Evolutionary conservation across 345 rosid genomes (phyloP).

Genomic region (Angophora floribunda): DNA sequence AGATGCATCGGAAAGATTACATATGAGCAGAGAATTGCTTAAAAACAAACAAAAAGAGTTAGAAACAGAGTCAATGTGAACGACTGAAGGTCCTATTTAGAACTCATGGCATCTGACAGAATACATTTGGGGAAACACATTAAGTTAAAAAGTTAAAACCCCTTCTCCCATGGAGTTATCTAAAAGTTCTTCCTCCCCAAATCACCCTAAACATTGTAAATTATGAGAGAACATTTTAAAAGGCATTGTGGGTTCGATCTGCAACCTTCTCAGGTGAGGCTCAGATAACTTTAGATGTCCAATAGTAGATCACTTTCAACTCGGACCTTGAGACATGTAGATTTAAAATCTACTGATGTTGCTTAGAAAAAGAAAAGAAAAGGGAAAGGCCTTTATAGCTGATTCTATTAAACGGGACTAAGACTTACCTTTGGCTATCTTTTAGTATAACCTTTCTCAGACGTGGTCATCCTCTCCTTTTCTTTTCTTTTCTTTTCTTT

Average conservation of each 20-base stretch:
- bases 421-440: too few relatives aligned
- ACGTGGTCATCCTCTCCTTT: too few relatives aligned
- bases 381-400: background rate
- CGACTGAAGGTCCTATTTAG: background rate
- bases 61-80: background rate
- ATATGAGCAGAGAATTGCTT: background rate
- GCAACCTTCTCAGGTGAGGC: background rate
- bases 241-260: background rate
- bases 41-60: background rate
- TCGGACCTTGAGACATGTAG: background rate
- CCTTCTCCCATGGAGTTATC: too few relatives aligned
- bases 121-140: background rate
- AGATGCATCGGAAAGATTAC: background rate
- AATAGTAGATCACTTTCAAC: background rate
- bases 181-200: too few relatives aligned
- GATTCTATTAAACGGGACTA: background rate
- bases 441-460: too few relatives aligned
- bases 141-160: too few relatives aligned
- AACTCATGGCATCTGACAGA: background rate
- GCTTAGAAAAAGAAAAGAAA: background rate
- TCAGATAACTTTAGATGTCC: background rate
- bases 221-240: too few relatives aligned
- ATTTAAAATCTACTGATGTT: background rate
- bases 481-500: too few relatives aligned
- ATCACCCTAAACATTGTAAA: background rate